Evolutionary conservation across 257 asterid genomes (phyloP), one percentile per base, ranked within the genome.

Genomic region (Forsythia suspensa): DNA sequence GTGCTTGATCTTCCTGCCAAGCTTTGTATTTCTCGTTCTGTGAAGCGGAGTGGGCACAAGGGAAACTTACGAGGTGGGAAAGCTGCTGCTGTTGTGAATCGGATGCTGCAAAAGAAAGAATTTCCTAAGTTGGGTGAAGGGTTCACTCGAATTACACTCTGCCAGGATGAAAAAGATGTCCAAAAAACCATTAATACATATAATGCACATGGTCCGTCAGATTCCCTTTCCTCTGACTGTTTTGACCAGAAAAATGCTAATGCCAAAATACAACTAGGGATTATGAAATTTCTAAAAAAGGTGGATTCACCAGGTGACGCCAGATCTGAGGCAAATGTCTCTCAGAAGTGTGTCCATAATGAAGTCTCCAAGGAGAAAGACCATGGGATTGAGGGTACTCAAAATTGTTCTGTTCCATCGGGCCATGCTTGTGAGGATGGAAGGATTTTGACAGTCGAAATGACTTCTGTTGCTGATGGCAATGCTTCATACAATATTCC

Each of bases 41-140:
- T 91, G 70, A 90, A 90, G 78, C 92, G 99, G 66, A 86, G 74
- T 20, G 97, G 80, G 40, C 98, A 93, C 66, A 97, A 95, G 81
- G 98, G 99, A 37, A 93, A 93, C 52, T 86, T 95, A 79, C 97
- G 92, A 84, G 97, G 99, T 6, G 97, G 95, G 74, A 91, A 72
- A 83, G 98, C 98, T 16, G 99, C 99, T 78, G 87, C 87, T 39
- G 99, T 92, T 80, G 97, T 95, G 81, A 91, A 95, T 80, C 89
- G 89, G 74, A 89, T 93, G 95, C 84, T 79, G 55, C 87, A 88
- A 61, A 90, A 93, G 89, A 93, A 89, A 75, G 97, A 91, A 82
- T 77, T 88, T 77, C 98, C 98, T 42, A 87, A 88, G 84, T 86
- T 90, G 85, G 88, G 79, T 73, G 98, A 72, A 87, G 99, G 99